Evolutionary conservation across 129 eudicot genomes (phyloP), one percentile per base, ranked within the genome.

Genomic region (Centrapalus pauciflorus): DNA sequence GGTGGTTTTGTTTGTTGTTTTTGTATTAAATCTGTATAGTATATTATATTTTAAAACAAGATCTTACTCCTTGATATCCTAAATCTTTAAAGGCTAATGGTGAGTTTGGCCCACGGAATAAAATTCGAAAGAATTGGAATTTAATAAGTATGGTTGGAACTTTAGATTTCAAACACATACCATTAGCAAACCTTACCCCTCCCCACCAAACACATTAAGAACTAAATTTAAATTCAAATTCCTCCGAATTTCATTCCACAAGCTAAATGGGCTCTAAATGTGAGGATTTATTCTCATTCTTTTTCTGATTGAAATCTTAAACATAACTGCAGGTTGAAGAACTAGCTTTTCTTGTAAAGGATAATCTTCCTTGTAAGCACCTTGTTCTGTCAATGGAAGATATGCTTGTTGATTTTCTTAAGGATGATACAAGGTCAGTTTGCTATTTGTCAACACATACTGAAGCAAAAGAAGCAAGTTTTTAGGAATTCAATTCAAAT

Each of bases 341-440:
- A 71, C 68, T 94, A 77, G 99, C 99, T 27, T 94, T 62, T 66
- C 99, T 94, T 69, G 66, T 89, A 20, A 94, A 84, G 76, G 95
- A 86, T 30, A 94, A 94, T 69, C 84, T 86, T 62, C 84, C 86
- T 34, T 82, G 90, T 83, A 94, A 86, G 82, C 90, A 94, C 74
- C 97, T 89, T 66, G 79, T 94, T 60, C 83, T 94, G 17, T 74
- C 97, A 5, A 61, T 80, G 85, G 97, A 94, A 69, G 90, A 86
- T 28, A 81, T 84, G 48, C 67, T 94, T 10, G 77, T 94, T 28
- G 75, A 86, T 71, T 84, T 82, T 46, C 95, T 94, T 63, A 78
- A 82, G 24, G 76, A 78, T 57, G 87, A 84, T 70, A 61, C 80
- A 34, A 86, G 95, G 99, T 94, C 41, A 48, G 23, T 61, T 69